These are phyloP conservation scores for Hypoxylon sp. DNA, from an alignment of 2,329 filamentous ascomycete species.

Conservation along the genomic window DNA sequence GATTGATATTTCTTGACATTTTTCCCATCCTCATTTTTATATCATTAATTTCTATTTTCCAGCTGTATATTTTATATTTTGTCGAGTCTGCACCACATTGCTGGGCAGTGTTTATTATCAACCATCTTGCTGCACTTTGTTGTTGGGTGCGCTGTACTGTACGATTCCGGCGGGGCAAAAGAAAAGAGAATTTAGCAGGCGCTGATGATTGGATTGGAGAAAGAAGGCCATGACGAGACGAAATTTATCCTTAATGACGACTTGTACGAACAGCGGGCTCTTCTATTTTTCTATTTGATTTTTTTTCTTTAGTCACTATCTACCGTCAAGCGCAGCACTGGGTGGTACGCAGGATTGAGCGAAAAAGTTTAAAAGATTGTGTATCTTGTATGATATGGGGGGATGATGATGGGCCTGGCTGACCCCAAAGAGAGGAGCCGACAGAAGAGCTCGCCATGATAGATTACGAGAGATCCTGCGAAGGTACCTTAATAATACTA, in stretches of 20 bases:
- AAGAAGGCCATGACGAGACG: constrained; percentile 36
- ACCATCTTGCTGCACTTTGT: constrained; percentile 5
- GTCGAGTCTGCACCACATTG: constrained; percentile 14
- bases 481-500: constrained; percentile 36
- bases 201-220: constrained; percentile 19
- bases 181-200: constrained; percentile 14
- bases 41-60: constrained; percentile 25
- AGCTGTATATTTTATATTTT: constrained; percentile 29
- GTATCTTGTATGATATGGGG: constrained; percentile 14
- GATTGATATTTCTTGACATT: constrained; percentile 22
- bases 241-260: constrained; percentile 38
- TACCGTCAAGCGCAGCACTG: constrained; percentile 11
- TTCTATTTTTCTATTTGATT: background rate
- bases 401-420: constrained; percentile 3
- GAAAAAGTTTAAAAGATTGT: constrained; percentile 24
- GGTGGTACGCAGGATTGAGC: constrained; percentile 13
- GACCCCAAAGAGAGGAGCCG: constrained; percentile 7
- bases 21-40: constrained; percentile 21
- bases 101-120: constrained; percentile 16
- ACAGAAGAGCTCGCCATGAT: constrained; percentile 11
- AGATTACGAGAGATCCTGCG: constrained; percentile 29
- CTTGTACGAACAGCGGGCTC: constrained; percentile 41
- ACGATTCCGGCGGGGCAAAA: constrained; percentile 30
- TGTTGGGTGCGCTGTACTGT: constrained; percentile 20
- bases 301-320: background rate